Evolutionary conservation across 2,329 filamentous ascomycete species (phyloP).

Genomic region (Periconia sp.): DNA sequence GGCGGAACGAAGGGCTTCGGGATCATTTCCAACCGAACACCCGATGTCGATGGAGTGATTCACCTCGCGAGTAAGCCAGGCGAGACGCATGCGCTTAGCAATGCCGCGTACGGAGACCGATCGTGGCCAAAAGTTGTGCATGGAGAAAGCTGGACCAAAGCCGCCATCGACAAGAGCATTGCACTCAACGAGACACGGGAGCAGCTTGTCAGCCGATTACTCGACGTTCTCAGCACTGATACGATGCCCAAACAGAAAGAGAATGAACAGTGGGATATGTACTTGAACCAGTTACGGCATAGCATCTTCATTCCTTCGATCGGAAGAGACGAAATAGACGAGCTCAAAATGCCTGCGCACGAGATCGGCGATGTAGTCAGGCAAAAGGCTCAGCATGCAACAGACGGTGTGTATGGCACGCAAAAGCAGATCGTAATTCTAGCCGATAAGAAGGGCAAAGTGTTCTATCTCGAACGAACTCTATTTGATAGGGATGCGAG

Average conservation of each 20-base stretch:
- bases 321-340: conserved; percentile 53
- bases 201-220: conserved; percentile 58
- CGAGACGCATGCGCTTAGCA: conserved; percentile 66
- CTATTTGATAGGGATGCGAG: conserved; percentile 61
- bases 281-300: conserved; percentile 62
- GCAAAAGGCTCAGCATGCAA: conserved; percentile 43
- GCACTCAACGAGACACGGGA: conserved; percentile 52
- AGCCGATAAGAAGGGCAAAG: conserved; percentile 59
- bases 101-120: conserved; percentile 64
- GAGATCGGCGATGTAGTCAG: conserved; percentile 51
- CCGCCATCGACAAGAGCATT: conserved; percentile 56
- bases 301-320: conserved; percentile 67
- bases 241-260: conserved; percentile 59
- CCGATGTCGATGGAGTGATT: conserved; percentile 56
- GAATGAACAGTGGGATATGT: conserved; percentile 60
- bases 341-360: conserved; percentile 43
- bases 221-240: conserved; percentile 60
- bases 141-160: conserved; percentile 60
- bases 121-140: conserved; percentile 67
- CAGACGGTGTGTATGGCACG: conserved; percentile 65
- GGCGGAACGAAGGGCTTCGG: conserved; percentile 51
- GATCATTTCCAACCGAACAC: conserved; percentile 68
- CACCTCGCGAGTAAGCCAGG: conserved; percentile 57
- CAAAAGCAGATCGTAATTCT: conserved; percentile 69
- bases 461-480: conserved; percentile 68